Conservation (phyloP, 2,329 filamentous ascomycete species). For the Aaosphaeria arxii region DNA sequence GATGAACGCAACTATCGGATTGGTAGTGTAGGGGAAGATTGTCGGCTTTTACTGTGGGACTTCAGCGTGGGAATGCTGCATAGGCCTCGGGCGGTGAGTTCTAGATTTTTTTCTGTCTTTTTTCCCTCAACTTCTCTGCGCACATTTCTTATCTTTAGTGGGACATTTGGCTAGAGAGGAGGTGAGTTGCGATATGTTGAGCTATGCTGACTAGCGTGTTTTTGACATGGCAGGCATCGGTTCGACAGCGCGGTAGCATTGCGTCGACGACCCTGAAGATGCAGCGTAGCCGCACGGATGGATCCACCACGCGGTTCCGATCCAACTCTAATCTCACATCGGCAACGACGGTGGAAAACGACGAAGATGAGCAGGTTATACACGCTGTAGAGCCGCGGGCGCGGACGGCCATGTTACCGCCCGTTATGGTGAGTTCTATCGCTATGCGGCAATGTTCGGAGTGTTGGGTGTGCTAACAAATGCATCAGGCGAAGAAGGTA, state of each 20-base stretch:
- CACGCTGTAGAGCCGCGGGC: constrained; percentile 84
- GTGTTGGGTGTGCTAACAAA: constrained; percentile 3
- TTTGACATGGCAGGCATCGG: constrained; percentile 44
- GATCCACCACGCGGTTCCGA: constrained; percentile 60
- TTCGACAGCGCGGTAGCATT: constrained; percentile 55
- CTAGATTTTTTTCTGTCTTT: constrained; percentile 7
- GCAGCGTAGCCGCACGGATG: constrained; percentile 56
- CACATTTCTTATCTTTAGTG: too few relatives aligned
- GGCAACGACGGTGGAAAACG: constrained; percentile 47
- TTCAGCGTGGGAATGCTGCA: constrained; percentile 97
- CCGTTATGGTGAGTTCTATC: constrained; percentile 69
- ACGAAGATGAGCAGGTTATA: constrained; percentile 59
- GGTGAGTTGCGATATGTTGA: not conserved
- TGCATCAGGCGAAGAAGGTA: constrained; percentile 68
- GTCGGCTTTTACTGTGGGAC: constrained; percentile 88
- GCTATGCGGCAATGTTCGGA: too few relatives aligned
- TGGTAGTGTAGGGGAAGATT: constrained; percentile 93
- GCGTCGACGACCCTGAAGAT: constrained; percentile 46
- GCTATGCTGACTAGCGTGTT: constrained; percentile 1
- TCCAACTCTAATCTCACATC: constrained; percentile 67
- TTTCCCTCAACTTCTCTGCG: not conserved
- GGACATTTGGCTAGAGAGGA: too few relatives aligned
- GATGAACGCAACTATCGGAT: constrained; percentile 95
- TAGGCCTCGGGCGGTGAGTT: constrained; percentile 75
- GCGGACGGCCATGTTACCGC: constrained; percentile 80